These are phyloP conservation scores for Lasiodiplodia gonubiensis DNA, from an alignment of 2,329 filamentous ascomycete genomes.

Conservation along the genomic window DNA sequence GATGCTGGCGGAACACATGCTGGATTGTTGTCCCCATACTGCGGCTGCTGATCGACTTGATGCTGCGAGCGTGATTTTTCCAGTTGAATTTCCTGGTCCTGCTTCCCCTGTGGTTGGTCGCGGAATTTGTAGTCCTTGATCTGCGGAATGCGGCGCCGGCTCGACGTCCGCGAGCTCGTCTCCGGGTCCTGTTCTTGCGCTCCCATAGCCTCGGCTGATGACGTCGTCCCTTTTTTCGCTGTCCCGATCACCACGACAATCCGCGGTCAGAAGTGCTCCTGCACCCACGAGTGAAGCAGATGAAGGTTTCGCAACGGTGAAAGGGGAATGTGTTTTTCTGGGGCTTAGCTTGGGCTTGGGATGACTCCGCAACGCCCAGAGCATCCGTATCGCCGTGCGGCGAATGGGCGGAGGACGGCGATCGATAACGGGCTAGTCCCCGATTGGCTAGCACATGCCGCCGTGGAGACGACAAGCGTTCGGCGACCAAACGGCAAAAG, in stretches of 20 bases:
- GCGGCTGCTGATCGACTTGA: background rate
- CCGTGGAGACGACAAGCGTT: background rate
- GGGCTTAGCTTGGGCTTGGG: background rate
- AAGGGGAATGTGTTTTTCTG: background rate
- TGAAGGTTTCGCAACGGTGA: background rate
- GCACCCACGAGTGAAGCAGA: background rate
- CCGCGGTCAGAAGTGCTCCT: too few species aligned
- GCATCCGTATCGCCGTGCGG: conserved; percentile 22
- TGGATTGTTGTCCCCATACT: conserved; percentile 15
- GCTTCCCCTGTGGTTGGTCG: background rate
- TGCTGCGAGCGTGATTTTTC: background rate
- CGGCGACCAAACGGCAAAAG: background rate
- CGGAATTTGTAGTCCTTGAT: conserved; percentile 6
- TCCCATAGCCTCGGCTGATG: conserved; percentile 2
- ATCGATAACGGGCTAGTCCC: background rate
- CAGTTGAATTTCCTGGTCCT: background rate
- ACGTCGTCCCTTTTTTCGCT: background rate
- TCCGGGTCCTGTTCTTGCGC: conserved; percentile 21
- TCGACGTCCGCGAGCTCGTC: conserved; percentile 13
- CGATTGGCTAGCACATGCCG: background rate
- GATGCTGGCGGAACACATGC: conserved; percentile 23
- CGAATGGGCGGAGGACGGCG: background rate
- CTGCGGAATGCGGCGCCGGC: conserved; percentile 16
- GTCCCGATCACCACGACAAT: background rate
- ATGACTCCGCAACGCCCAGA: conserved; percentile 16